Percentiles rank a stretch among this genome's conserved stretches.
Evolutionary conservation across 2,329 filamentous ascomycete genomes (phyloP).

Genomic region (Eurotiales sp.): DNA sequence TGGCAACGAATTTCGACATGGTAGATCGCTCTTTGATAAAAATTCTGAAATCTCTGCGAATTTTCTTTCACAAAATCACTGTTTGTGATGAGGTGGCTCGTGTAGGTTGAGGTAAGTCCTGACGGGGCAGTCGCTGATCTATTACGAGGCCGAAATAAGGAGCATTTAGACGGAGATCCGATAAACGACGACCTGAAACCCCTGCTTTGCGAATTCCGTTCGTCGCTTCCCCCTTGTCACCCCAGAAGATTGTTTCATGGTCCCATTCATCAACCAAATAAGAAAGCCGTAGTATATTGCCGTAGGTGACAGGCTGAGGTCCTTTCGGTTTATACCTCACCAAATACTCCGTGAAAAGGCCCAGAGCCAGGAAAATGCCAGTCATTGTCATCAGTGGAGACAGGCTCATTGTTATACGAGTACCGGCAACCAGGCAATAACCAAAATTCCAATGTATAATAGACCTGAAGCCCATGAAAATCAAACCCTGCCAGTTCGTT

Average conservation of each 20-base stretch:
- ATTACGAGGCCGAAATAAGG: neutral
- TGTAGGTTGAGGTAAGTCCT: too few species aligned
- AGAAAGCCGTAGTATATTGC: neutral
- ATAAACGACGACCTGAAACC: neutral
- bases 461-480: neutral
- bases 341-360: neutral
- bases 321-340: slow-evolving; percentile 1
- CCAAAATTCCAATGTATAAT: slow-evolving; percentile 1
- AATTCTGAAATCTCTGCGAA: too few species aligned
- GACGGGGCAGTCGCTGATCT: too few species aligned
- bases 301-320: neutral
- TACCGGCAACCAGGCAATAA: neutral
- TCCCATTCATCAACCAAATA: slow-evolving; percentile 2
- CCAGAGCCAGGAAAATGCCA: neutral
- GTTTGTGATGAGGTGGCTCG: too few species aligned
- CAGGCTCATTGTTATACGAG: neutral
- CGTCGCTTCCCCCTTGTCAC: neutral
- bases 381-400: slow-evolving; percentile 1
- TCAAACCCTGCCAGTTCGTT: neutral
- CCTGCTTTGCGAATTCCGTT: neutral
- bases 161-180: neutral
- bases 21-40: too few species aligned
- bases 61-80: too few species aligned
- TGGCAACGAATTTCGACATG: too few species aligned
- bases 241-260: slow-evolving; percentile 1